Evolutionary conservation across 2,329 filamentous ascomycete species (phyloP).

Genomic region (Fusarium sp.): DNA sequence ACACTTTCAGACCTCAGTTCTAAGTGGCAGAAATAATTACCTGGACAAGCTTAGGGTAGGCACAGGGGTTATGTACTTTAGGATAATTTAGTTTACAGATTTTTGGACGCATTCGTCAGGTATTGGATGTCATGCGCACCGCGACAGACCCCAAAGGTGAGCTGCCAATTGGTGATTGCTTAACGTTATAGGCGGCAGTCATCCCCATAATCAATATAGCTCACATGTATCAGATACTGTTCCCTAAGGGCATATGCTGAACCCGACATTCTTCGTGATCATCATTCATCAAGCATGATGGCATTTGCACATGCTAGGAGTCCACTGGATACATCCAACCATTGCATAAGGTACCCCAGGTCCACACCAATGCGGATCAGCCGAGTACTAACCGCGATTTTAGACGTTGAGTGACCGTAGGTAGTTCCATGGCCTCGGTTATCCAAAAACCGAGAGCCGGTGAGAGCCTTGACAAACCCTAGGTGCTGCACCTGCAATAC

Average conservation of each 20-base stretch:
- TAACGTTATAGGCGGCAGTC: too few relatives aligned
- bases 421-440: conserved; percentile 33
- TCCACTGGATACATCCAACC: not conserved
- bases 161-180: not conserved
- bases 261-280: not conserved
- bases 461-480: not conserved
- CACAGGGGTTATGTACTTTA: not conserved
- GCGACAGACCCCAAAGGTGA: too few relatives aligned
- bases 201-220: not conserved
- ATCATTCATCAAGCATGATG: conserved; percentile 10
- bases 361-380: conserved; percentile 18
- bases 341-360: conserved; percentile 23
- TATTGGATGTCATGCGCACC: not conserved
- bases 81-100: not conserved
- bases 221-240: not conserved
- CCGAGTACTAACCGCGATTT: conserved; percentile 27
- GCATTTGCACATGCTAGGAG: conserved; percentile 27
- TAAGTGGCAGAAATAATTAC: not conserved
- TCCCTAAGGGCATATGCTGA: too few relatives aligned
- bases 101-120: not conserved
- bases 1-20: not conserved
- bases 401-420: not conserved
- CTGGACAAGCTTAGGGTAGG: not conserved
- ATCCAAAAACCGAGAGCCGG: conserved; percentile 38
- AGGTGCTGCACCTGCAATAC: not conserved